Evolutionary conservation across 331 rosid species (phyloP), one percentile per base, ranked within the genome.

Genomic region (Telfairia occidentalis): DNA sequence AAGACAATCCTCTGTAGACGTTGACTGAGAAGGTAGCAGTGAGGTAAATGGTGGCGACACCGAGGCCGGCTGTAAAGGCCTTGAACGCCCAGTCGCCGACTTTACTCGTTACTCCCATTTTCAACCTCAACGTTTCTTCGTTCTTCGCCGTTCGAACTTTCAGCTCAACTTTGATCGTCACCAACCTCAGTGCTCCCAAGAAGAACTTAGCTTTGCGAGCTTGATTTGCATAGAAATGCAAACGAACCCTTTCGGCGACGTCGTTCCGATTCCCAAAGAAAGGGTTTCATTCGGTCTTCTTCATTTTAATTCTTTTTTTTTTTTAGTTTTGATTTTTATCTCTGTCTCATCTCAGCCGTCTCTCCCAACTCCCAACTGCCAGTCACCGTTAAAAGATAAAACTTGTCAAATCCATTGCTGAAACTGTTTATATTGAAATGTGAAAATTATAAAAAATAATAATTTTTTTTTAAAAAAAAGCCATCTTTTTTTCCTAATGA

Each of bases 1-100:
- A 93, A 38, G 94, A 71, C 65, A 93, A 75, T 81, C 98, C 98
- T 81, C 81, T 83, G 87, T 93, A 87, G 80, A 93, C 88, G 76
- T 93, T 93, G 71, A 80, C 77, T 74, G 97, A 91, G 83, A 91
- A 91, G 30, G 92, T 85, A 58, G 78, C 91, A 10, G 96, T 74
- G 81, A 93, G 97, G 81, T 89, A 93, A 24, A 93, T 71, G 73
- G 97, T 89, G 57, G 95, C n/a, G 78, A 83, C 18, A n/a, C 95
- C 97, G 0, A 94, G 91, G 73, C 92, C 83, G 53, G 97, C 95
- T 0, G 91, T 87, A 79, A 94, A 87, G 5, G 96, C 92, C 82
- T 83, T 94, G 88, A 94, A 91, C 12, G 92, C 91, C 79, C 79
- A 94, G 73, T 94, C 97, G 32, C 95, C 97, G 10, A 81, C 85